Conservation (phyloP, 352 stramenopile species). For the Phytophthora foliorum region DNA sequence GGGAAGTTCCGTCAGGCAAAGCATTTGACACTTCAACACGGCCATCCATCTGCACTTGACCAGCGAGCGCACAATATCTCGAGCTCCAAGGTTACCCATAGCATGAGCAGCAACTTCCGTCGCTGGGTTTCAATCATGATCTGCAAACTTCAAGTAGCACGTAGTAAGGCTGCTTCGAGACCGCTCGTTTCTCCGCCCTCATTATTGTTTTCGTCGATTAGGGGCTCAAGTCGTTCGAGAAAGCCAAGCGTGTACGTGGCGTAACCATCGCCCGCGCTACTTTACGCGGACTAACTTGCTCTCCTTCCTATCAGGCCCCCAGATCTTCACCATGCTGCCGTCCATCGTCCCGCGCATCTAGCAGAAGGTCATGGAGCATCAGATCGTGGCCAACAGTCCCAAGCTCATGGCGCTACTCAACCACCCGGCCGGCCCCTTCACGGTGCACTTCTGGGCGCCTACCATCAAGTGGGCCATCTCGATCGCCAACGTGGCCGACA, state of each 20-base stretch:
- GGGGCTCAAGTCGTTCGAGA: constrained; percentile 1
- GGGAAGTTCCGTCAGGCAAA: too few species aligned
- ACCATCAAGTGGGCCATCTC: constrained; percentile 91
- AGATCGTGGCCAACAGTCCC: constrained; percentile 70
- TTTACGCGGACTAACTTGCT: too few species aligned
- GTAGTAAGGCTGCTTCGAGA: not conserved
- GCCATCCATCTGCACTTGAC: too few species aligned
- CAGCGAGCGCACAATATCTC: too few species aligned
- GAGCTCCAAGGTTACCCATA: too few species aligned
- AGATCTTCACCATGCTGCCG: constrained; percentile 52
- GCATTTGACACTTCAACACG: too few species aligned
- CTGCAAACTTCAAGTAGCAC: not conserved
- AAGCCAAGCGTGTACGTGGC: not conserved
- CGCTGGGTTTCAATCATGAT: not conserved
- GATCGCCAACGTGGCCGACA: constrained; percentile 88
- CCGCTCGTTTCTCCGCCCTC: constrained; percentile 3
- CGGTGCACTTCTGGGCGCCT: constrained; percentile 91
- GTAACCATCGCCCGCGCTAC: too few species aligned
- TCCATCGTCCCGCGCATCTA: constrained; percentile 76
- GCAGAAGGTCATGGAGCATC: constrained; percentile 70
- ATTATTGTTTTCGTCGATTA: constrained; percentile 18
- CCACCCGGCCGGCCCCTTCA: constrained; percentile 90
- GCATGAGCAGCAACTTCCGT: not conserved
- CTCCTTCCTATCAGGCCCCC: too few species aligned
- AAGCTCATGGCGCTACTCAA: constrained; percentile 67